Percentiles rank a stretch among this genome's conserved stretches.
Conservation (phyloP, 2,329 filamentous ascomycete genomes). For the Arthrinium phaeospermum region DNA sequence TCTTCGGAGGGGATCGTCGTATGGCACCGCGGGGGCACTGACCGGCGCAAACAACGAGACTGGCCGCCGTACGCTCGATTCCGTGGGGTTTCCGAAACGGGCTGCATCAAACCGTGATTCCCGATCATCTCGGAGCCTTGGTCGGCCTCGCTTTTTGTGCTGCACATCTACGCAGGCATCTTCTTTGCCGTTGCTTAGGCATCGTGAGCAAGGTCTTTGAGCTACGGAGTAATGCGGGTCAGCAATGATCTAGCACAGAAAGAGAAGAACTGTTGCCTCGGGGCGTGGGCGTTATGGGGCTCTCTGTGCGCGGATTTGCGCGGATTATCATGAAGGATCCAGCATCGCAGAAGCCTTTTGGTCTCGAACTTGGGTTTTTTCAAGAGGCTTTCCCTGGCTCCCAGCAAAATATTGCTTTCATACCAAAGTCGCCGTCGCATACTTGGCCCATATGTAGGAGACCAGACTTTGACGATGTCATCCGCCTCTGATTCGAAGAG, state of each 20-base stretch:
- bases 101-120: conserved; percentile 62
- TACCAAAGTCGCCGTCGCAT: not conserved
- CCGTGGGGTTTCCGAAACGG: conserved; percentile 52
- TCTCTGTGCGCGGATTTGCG: not conserved
- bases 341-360: not conserved
- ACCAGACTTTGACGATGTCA: not conserved
- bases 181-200: conserved; percentile 78
- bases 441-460: not conserved
- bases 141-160: conserved; percentile 83
- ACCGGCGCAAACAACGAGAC: conserved; percentile 56
- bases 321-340: not conserved
- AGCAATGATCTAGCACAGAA: conserved; percentile 37
- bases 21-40: conserved; percentile 48
- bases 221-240: conserved; percentile 48
- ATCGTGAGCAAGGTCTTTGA: conserved; percentile 79
- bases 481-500: not conserved
- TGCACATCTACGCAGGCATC: conserved; percentile 83
- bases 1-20: conserved; percentile 53
- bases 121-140: conserved; percentile 75
- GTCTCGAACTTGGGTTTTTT: not conserved
- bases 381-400: not conserved
- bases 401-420: not conserved
- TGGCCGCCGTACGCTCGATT: conserved; percentile 55
- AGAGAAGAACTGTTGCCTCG: not conserved
- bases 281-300: not conserved